phyloP scores from a whole-genome alignment of 164 flowering plant species.

The Stephania japonica region DNA sequence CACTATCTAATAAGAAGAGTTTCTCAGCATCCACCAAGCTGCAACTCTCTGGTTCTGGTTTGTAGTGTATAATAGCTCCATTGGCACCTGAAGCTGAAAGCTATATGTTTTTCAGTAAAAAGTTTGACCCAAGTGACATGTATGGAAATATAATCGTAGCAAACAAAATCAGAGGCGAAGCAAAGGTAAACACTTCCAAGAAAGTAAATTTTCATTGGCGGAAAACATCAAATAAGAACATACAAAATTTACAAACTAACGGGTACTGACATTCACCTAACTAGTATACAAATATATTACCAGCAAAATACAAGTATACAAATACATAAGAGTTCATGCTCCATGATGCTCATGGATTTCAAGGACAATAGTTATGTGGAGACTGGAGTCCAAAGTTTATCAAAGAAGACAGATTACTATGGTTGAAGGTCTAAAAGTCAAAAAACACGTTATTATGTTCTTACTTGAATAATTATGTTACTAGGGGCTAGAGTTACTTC shows the following conservation, averaged over 20 bases:
- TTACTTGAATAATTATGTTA: background rate
- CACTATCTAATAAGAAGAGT: conserved; percentile 85
- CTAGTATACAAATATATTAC: no score
- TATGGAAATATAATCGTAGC: background rate
- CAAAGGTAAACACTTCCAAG: background rate
- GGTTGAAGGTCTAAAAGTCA: background rate
- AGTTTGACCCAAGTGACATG: background rate
- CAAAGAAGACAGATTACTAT: background rate
- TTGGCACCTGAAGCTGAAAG: conserved; percentile 83
- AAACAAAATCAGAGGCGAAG: background rate
- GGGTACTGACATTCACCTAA: background rate
- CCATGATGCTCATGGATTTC: background rate
- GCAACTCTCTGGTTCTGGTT: conserved; percentile 76
- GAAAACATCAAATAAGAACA: background rate
- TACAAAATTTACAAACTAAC: background rate
- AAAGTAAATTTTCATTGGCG: background rate
- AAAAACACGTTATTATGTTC: background rate
- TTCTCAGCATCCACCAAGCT: conserved; percentile 57
- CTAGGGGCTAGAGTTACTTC: background rate
- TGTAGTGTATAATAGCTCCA: conserved; percentile 97
- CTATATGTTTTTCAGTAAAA: conserved; percentile 4
- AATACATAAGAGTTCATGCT: background rate
- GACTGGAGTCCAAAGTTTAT: background rate
- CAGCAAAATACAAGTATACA: no score
- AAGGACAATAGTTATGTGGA: background rate